A percentile compares a stretch with the other conserved stretches of the same genome.
phyloP scores from a whole-genome alignment of 768 basidiomycete species.

The Daedaleopsis nitida region DNA sequence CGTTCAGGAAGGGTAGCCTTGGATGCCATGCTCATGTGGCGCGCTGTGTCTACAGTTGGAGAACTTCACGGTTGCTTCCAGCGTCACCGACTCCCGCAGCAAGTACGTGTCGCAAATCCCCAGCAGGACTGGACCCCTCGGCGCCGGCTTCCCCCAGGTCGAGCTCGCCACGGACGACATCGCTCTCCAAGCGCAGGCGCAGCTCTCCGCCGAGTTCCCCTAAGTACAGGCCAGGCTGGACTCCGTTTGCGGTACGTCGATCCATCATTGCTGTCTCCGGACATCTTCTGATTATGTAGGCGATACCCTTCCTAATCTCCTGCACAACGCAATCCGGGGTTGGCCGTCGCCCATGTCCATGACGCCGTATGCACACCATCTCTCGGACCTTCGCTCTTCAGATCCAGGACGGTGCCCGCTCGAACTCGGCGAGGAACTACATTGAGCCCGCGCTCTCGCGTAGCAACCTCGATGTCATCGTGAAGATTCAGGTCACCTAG shows the following conservation, averaged over 20 bases:
- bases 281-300: not conserved
- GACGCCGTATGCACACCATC: not conserved
- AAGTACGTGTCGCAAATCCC: not conserved
- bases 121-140: not conserved
- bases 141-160: not conserved
- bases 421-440: not conserved
- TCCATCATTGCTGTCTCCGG: not conserved
- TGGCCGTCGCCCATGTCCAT: too few species aligned
- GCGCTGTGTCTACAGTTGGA: not conserved
- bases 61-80: not conserved
- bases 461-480: constrained; percentile 21
- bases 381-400: not conserved
- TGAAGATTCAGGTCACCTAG: constrained; percentile 19
- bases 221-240: too few species aligned
- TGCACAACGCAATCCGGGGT: too few species aligned
- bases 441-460: constrained; percentile 3
- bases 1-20: not conserved
- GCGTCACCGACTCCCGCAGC: not conserved
- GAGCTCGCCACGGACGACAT: not conserved
- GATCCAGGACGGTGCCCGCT: constrained; percentile 2
- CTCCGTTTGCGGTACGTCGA: not conserved
- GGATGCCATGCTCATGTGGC: not conserved
- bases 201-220: not conserved
- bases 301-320: not conserved
- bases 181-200: not conserved